A percentile compares a stretch with the other conserved stretches of the same genome.
phyloP scores from a whole-genome alignment of 75 land plant species.

The Gnetum montanum region DNA sequence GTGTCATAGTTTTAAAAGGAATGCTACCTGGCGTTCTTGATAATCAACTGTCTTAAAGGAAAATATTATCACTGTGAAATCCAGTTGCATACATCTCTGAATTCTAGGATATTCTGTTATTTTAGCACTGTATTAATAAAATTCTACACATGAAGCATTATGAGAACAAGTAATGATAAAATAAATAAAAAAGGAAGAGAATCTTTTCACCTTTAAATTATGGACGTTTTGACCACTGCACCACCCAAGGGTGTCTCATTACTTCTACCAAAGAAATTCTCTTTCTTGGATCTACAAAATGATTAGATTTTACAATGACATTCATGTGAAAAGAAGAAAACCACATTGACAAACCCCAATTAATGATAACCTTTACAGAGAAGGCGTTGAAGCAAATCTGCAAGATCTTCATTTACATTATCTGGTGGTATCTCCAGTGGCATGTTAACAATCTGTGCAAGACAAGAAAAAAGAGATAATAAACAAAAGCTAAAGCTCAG shows the following conservation, averaged over 20 bases:
- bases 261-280: constrained; percentile 7
- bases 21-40: too few relatives aligned
- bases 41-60: too few relatives aligned
- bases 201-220: constrained; percentile 2
- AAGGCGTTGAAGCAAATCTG: constrained; percentile 5
- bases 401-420: neutral
- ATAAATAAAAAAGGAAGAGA: too few relatives aligned
- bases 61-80: too few relatives aligned
- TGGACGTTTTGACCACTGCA: neutral
- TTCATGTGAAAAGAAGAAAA: neutral
- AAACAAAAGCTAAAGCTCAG: too few relatives aligned
- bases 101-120: too few relatives aligned
- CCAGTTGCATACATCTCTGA: too few relatives aligned
- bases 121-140: too few relatives aligned
- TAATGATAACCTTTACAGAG: neutral
- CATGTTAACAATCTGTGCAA: constrained; percentile 1
- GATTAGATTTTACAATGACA: too few relatives aligned
- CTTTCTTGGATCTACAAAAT: neutral
- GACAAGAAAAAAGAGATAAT: neutral
- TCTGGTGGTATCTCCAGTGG: constrained; percentile 3
- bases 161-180: too few relatives aligned
- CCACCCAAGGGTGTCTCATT: constrained; percentile 7
- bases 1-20: too few relatives aligned
- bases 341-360: neutral
- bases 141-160: too few relatives aligned